A percentile compares a stretch with the other conserved stretches of the same genome.
Conservation (phyloP, 2,329 filamentous ascomycete genomes). For the Colletotrichum horii region DNA sequence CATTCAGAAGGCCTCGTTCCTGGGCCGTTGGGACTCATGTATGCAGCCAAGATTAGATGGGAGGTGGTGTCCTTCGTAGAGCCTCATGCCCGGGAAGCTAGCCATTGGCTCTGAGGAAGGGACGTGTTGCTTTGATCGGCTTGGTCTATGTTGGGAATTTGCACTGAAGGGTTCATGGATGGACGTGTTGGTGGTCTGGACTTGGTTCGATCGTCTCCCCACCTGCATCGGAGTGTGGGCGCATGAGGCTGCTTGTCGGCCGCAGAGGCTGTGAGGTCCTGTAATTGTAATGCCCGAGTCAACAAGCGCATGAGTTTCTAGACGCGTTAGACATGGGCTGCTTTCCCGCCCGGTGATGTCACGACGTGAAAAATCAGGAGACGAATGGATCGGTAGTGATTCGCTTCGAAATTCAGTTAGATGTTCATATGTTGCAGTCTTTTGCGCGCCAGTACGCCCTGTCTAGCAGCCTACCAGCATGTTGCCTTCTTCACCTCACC, state of each 20-base stretch:
- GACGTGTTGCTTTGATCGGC: neutral
- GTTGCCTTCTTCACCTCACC: neutral
- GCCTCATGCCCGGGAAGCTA: neutral
- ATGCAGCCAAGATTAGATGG: neutral
- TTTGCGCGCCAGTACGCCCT: conserved; percentile 48
- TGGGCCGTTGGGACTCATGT: neutral
- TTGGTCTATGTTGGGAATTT: neutral
- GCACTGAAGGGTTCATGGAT: neutral
- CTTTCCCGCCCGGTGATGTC: neutral
- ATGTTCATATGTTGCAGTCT: conserved; percentile 31
- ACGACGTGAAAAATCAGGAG: neutral
- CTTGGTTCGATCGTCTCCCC: neutral
- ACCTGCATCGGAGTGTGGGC: neutral
- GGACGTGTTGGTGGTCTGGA: neutral
- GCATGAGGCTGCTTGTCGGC: neutral
- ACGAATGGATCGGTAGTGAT: neutral
- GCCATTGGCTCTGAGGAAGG: neutral
- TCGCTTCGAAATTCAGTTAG: conserved; percentile 17
- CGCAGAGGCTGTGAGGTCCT: conserved; percentile 5
- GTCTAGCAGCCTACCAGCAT: conserved; percentile 41
- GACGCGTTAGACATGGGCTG: neutral
- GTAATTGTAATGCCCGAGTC: neutral
- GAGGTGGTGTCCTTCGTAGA: neutral
- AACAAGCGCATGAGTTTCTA: neutral
- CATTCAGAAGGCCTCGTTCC: neutral